These are phyloP conservation scores for Chondrostereum purpureum DNA, from an alignment of 1,284 basidiomycete genomes.

Conservation along the genomic window DNA sequence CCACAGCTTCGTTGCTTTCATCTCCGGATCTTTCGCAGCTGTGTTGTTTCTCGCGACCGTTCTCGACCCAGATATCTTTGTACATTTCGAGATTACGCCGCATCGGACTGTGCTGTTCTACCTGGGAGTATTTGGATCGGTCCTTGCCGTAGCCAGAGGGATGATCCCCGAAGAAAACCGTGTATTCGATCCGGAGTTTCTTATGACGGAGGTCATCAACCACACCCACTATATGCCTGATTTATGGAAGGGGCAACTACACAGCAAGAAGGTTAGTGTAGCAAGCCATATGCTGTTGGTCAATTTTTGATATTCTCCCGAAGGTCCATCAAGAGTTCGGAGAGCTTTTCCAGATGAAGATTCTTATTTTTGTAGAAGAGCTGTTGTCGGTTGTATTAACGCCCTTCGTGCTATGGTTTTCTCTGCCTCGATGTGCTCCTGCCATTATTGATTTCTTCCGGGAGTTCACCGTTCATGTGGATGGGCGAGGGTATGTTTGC, in stretches of 20 bases:
- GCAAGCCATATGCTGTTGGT: constrained; percentile 2
- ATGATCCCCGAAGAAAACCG: constrained; percentile 95
- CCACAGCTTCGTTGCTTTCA: constrained; percentile 87
- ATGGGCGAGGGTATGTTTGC: constrained; percentile 94
- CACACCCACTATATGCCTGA: constrained; percentile 95
- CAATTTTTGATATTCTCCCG: constrained; percentile 6
- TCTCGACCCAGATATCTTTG: constrained; percentile 86
- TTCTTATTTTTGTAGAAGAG: constrained; percentile 83
- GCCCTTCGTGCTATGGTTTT: constrained; percentile 90
- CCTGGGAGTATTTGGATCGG: constrained; percentile 79
- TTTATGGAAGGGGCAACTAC: constrained; percentile 85
- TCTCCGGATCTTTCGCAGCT: constrained; percentile 94
- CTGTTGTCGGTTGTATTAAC: constrained; percentile 88
- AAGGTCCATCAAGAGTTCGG: constrained; percentile 89
- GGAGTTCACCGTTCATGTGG: constrained; percentile 94
- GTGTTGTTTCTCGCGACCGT: constrained; percentile 89
- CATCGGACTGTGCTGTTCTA: constrained; percentile 94
- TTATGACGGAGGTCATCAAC: constrained; percentile 86
- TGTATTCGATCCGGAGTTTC: constrained; percentile 88
- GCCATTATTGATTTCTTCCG: constrained; percentile 94
- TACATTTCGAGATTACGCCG: constrained; percentile 92
- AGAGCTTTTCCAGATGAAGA: constrained; percentile 83
- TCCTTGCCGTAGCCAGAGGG: constrained; percentile 84
- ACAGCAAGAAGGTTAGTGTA: constrained; percentile 71
- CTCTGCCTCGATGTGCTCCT: constrained; percentile 82